These are phyloP conservation scores for Escallonia herrerae DNA, from an alignment of 129 eudicot species.

Conservation along the genomic window DNA sequence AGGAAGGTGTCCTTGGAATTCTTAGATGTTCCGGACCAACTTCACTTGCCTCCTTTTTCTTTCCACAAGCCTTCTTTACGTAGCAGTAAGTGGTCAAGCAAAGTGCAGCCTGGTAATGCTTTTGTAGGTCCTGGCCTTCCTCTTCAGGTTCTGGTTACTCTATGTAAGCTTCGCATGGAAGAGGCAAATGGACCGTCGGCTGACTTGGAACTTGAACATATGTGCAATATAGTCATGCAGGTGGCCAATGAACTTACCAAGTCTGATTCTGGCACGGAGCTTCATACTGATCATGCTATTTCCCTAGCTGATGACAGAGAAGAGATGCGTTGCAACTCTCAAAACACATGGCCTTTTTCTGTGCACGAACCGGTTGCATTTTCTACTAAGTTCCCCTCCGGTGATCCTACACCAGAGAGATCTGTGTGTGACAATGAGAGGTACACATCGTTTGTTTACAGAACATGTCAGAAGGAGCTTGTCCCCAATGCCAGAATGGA, in stretches of 20 bases:
- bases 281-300: conserved; percentile 27
- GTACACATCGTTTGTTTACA: conserved; percentile 28
- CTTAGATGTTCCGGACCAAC: conserved; percentile 40
- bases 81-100: conserved; percentile 52
- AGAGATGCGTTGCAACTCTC: conserved; percentile 11
- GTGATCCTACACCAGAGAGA: conserved; percentile 9
- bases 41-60: conserved; percentile 52
- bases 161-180: conserved; percentile 24
- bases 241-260: conserved; percentile 25
- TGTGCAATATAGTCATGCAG: conserved; percentile 38
- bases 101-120: conserved; percentile 26
- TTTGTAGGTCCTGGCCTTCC: conserved; percentile 64
- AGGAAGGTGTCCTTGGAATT: conserved; percentile 39
- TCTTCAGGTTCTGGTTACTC: conserved; percentile 37
- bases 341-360: conserved; percentile 14
- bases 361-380: conserved; percentile 36
- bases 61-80: conserved; percentile 49
- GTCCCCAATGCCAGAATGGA: conserved; percentile 11
- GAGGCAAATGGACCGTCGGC: conserved; percentile 28
- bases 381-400: neutral
- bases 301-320: conserved; percentile 65
- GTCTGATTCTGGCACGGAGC: conserved; percentile 6
- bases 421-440: conserved; percentile 20
- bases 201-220: conserved; percentile 27
- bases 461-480: conserved; percentile 15